phyloP scores from a whole-genome alignment of 331 rosid species.

The Pyracantha coccinea region DNA sequence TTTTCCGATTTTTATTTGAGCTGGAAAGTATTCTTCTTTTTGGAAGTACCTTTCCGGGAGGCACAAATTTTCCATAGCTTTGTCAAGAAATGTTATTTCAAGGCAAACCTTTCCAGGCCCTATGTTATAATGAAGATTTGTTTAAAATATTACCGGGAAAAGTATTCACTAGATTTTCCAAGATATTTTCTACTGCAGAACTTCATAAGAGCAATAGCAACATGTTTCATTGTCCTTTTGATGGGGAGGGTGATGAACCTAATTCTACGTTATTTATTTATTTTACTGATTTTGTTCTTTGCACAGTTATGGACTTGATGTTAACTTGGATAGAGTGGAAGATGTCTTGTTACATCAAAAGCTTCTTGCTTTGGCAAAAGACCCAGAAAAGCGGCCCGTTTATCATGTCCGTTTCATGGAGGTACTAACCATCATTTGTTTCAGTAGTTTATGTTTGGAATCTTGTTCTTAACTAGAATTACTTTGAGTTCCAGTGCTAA shows the following conservation, averaged over 20 bases:
- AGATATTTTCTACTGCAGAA: background rate
- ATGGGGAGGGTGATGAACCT: background rate
- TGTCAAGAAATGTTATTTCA: background rate
- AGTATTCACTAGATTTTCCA: background rate
- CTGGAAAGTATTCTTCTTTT: background rate
- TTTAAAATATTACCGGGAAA: background rate
- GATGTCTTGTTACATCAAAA: slow-evolving; percentile 81
- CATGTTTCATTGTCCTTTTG: background rate
- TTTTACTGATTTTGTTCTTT: background rate
- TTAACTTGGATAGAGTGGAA: slow-evolving; percentile 88
- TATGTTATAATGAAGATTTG: background rate
- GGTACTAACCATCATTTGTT: slow-evolving; percentile 29
- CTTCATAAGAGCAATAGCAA: background rate
- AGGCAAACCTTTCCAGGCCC: background rate
- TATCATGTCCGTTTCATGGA: slow-evolving; percentile 74
- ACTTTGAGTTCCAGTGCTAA: background rate
- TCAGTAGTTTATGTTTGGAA: background rate
- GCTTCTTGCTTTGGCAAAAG: slow-evolving; percentile 78
- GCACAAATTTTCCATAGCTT: background rate
- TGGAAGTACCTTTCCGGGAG: background rate
- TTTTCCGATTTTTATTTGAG: background rate
- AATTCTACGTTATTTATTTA: background rate
- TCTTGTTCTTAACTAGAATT: background rate
- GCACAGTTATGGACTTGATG: slow-evolving; percentile 86
- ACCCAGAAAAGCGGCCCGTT: slow-evolving; percentile 84